A percentile compares a stretch with the other conserved stretches of the same genome.
Conservation (phyloP, 345 rosid species). For the Corchorus capsularis region DNA sequence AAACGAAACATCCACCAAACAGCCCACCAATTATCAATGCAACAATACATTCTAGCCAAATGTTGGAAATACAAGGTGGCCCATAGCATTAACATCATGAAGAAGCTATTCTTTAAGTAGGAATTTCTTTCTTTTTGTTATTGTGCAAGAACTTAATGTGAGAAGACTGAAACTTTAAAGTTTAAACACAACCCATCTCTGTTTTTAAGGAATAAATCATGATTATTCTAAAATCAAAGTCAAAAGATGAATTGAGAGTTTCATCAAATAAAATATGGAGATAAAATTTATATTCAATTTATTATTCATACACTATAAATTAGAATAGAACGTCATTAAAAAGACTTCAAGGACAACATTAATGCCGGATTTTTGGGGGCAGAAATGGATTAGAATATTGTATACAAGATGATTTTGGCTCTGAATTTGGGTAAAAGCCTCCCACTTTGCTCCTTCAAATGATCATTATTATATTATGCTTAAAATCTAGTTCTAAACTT, state of each 20-base stretch:
- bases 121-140: not conserved
- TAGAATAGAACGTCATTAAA: not conserved
- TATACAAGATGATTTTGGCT: slow-evolving; percentile 1
- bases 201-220: too few species aligned
- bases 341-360: not conserved
- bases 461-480: not conserved
- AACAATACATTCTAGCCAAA: not conserved
- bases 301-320: too few species aligned
- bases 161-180: not conserved
- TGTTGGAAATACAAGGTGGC: not conserved
- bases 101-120: too few species aligned
- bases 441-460: not conserved
- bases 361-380: not conserved
- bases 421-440: not conserved
- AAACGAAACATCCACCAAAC: not conserved
- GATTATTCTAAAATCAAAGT: too few species aligned
- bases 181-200: not conserved
- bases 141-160: not conserved
- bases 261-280: not conserved
- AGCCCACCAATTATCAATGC: not conserved
- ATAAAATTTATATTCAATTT: not conserved
- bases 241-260: not conserved
- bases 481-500: not conserved
- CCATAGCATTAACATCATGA: not conserved
- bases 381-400: not conserved